Evolutionary conservation across 306 rosid genomes (phyloP).

Genomic region (Abrus precatorius): DNA sequence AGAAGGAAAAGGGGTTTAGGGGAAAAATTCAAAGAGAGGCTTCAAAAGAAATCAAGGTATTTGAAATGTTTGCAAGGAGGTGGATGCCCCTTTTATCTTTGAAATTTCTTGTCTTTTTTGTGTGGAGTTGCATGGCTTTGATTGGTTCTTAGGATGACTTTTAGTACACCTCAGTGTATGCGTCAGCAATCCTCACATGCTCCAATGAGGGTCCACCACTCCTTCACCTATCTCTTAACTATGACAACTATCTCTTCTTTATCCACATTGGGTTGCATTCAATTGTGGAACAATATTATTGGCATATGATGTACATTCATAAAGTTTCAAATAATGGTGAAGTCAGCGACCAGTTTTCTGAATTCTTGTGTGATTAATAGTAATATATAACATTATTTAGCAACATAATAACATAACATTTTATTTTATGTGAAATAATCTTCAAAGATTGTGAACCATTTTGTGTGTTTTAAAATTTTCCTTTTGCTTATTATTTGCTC

Average conservation of each 20-base stretch:
- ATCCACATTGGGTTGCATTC: slow-evolving; percentile 45
- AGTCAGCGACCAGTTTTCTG: slow-evolving; percentile 22
- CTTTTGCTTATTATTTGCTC: not conserved
- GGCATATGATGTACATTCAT: slow-evolving; percentile 21
- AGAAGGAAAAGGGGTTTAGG: not conserved
- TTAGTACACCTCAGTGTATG: slow-evolving; percentile 44
- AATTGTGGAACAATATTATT: slow-evolving; percentile 47
- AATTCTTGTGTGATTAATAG: not conserved
- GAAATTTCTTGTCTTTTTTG: slow-evolving; percentile 68
- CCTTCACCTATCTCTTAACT: slow-evolving; percentile 15
- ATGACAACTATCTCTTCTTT: slow-evolving; percentile 43
- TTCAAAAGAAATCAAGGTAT: slow-evolving; percentile 55
- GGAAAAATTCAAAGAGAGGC: slow-evolving; percentile 33
- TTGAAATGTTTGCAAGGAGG: slow-evolving; percentile 85
- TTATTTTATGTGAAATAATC: not conserved
- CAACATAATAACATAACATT: no score
- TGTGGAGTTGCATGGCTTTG: slow-evolving; percentile 50
- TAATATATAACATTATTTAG: not conserved
- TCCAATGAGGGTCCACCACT: slow-evolving; percentile 40
- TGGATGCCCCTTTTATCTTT: slow-evolving; percentile 67
- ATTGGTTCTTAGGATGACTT: slow-evolving; percentile 84
- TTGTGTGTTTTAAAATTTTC: not conserved
- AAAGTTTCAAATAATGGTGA: not conserved
- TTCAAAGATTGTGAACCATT: slow-evolving; percentile 19
- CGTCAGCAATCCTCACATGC: slow-evolving; percentile 30